These are phyloP conservation scores for Saposhnikovia divaricata DNA, from an alignment of 129 eudicot species.

Conservation along the genomic window DNA sequence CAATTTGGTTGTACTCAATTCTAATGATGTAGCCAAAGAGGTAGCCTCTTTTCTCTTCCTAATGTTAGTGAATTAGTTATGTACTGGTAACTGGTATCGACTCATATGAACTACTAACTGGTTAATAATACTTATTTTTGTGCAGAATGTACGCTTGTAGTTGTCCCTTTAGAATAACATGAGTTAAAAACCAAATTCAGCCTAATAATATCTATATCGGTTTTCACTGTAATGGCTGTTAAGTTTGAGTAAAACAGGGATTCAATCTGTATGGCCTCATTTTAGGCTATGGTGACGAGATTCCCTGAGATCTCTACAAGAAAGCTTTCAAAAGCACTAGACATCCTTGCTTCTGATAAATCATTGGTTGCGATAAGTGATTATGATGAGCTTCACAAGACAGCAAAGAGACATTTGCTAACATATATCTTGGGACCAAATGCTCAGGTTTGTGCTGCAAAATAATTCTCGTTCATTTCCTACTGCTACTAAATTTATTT, in stretches of 20 bases:
- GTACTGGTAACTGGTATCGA: neutral
- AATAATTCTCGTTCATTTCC: too few species aligned
- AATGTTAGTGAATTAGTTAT: neutral
- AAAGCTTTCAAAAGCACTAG: constrained; percentile 58
- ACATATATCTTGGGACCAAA: constrained; percentile 59
- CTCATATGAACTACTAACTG: neutral
- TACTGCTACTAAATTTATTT: neutral
- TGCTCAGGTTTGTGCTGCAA: constrained; percentile 59
- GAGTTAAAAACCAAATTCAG: neutral
- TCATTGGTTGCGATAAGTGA: constrained; percentile 85
- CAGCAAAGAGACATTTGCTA: constrained; percentile 43
- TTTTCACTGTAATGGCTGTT: neutral
- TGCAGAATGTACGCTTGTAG: neutral
- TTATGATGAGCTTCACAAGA: constrained; percentile 67
- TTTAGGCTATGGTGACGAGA: constrained; percentile 76
- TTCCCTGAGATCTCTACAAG: constrained; percentile 75
- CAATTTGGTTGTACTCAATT: constrained; percentile 63
- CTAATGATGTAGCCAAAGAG: constrained; percentile 72
- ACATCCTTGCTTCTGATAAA: constrained; percentile 66
- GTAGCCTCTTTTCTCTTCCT: constrained; percentile 21
- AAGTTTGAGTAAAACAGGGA: neutral
- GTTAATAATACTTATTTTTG: neutral
- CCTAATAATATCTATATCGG: neutral
- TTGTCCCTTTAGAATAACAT: neutral
- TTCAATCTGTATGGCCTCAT: constrained; percentile 2